Evolutionary conservation across 306 rosid species (phyloP).

Genomic region (Trifolium fragiferum): DNA sequence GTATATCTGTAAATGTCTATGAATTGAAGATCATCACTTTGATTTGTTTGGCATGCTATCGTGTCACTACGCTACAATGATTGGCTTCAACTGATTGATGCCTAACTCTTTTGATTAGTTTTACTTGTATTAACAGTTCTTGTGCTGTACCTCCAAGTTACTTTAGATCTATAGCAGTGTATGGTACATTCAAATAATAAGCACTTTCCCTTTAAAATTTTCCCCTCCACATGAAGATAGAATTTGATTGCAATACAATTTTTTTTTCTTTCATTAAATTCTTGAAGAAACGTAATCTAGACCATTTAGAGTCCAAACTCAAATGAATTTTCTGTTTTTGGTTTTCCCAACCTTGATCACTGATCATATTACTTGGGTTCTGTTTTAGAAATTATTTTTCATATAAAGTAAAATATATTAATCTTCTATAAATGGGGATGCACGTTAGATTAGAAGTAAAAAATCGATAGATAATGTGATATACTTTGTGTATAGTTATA

Average conservation of each 20-base stretch:
- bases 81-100: not conserved
- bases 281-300: not conserved
- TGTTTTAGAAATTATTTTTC: no score
- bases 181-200: constrained; percentile 10
- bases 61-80: constrained; percentile 7
- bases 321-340: no score
- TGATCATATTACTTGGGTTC: no score
- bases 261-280: not conserved
- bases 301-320: not conserved
- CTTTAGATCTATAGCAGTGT: not conserved
- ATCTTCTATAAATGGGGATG: no score
- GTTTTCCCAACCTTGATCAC: no score
- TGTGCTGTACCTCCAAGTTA: constrained; percentile 4
- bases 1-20: constrained; percentile 30
- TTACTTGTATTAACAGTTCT: not conserved
- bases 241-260: not conserved
- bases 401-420: no score
- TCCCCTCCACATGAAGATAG: not conserved
- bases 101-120: constrained; percentile 17
- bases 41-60: constrained; percentile 29
- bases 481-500: no score
- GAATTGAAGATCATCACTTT: no score
- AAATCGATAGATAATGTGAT: no score
- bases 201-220: not conserved
- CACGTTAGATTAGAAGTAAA: no score